Percentiles rank a stretch among this genome's conserved stretches.
phyloP scores from a whole-genome alignment of 768 basidiomycete genomes.

The Russula sp. region DNA sequence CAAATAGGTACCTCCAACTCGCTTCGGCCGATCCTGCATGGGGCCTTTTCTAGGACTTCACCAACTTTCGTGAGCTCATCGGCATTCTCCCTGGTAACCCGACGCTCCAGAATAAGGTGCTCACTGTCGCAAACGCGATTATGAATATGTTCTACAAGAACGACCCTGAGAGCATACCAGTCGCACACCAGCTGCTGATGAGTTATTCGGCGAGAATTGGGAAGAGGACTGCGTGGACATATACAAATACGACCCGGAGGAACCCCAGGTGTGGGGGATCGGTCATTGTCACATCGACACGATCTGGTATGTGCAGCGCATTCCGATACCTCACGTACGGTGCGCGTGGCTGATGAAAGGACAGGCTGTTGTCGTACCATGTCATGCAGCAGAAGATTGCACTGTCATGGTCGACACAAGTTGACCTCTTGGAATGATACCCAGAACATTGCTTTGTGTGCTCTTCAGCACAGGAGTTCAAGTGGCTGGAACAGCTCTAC shows the following conservation, averaged over 20 bases:
- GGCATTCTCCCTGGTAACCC: slow-evolving; percentile 75
- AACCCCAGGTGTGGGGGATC: slow-evolving; percentile 73
- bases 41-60: slow-evolving; percentile 75
- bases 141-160: slow-evolving; percentile 81
- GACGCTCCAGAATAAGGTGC: slow-evolving; percentile 72
- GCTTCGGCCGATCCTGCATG: slow-evolving; percentile 46
- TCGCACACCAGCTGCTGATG: slow-evolving; percentile 69
- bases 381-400: slow-evolving; percentile 98
- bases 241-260: slow-evolving; percentile 57
- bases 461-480: too few relatives aligned
- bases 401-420: slow-evolving; percentile 92
- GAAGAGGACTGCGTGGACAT: slow-evolving; percentile 54
- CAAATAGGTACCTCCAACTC: slow-evolving; percentile 65
- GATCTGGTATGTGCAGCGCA: slow-evolving; percentile 47
- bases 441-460: too few relatives aligned
- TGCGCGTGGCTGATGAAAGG: too few relatives aligned
- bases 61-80: slow-evolving; percentile 65
- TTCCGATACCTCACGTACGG: background rate
- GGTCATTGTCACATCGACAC: slow-evolving; percentile 82
- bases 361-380: slow-evolving; percentile 46
- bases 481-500: too few relatives aligned
- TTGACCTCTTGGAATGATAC: slow-evolving; percentile 71
- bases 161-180: slow-evolving; percentile 48
- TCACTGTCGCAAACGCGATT: slow-evolving; percentile 72
- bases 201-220: slow-evolving; percentile 43